Conservation (phyloP, 1,139 yeast genomes). For the Magnusiomyces sp. region DNA sequence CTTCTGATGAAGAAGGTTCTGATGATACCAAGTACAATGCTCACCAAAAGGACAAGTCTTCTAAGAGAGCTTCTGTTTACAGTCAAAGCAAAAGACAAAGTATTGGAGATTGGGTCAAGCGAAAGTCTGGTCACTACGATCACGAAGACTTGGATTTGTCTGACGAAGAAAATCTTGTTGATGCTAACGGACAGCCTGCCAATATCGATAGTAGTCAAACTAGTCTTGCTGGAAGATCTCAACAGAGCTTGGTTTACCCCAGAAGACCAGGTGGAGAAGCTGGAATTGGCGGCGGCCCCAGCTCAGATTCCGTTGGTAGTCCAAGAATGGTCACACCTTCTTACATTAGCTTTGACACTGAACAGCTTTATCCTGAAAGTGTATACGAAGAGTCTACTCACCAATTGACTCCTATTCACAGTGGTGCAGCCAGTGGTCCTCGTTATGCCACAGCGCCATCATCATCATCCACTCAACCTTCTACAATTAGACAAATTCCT, state of each 20-base stretch:
- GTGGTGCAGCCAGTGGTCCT: too few relatives aligned
- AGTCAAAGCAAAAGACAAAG: not conserved
- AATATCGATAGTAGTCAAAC: too few relatives aligned
- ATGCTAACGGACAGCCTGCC: not conserved
- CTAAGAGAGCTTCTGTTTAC: not conserved
- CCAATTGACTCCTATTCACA: not conserved
- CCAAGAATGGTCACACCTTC: too few relatives aligned
- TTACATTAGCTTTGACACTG: conserved; percentile 6
- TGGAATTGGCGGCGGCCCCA: too few relatives aligned
- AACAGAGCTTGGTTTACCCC: too few relatives aligned
- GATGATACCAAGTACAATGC: not conserved
- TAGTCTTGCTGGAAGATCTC: too few relatives aligned
- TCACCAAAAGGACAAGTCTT: not conserved
- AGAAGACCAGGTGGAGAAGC: too few relatives aligned
- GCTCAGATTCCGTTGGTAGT: too few relatives aligned
- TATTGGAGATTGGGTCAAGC: not conserved
- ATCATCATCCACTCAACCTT: not conserved
- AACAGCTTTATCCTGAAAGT: conserved; percentile 6
- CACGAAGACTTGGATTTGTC: not conserved
- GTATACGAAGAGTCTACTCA: not conserved
- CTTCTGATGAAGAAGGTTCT: conserved; percentile 6
- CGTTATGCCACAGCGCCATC: conserved; percentile 1
- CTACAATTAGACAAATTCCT: not conserved
- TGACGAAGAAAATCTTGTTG: conserved; percentile 5
- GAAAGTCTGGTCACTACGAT: not conserved